Base-by-base conservation (phyloP, 768 basidiomycete species). In the Lactarius trivialis region DNA sequence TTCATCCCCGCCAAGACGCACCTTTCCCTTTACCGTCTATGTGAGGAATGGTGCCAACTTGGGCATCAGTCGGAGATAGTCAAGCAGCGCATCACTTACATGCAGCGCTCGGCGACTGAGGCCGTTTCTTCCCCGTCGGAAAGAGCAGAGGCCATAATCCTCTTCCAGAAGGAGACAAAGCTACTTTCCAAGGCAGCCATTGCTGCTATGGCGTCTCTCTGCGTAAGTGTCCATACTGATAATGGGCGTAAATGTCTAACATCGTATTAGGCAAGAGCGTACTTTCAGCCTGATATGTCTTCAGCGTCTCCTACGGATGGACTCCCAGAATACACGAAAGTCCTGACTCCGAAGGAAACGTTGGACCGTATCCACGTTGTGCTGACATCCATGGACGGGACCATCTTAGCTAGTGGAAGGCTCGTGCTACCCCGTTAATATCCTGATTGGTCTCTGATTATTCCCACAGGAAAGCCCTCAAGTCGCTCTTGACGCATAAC, bases 21-120 rank as follows among this genome's bases (percentile, higher is more conserved):
- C 69, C 79, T 94, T 7, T 81, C 86, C 3, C 74, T 96, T 34
- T 96, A 91, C 73, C 84, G 87, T 36, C 76, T 93, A 41, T 94
- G 92, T 67, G 92, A 95, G 73, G 92, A 94, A 68, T 97, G 94
- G 94, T 96, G 93, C 72, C 86, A 91, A 69, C 78, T 89, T 51
- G 93, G 91, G 6, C 81, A 84, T 33, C 85, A 90, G 68, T 79
- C 84, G 0, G 90, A 93, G 64, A 74, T 76, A n/a, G 81, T 83
- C 41, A 88, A 85, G 71, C 88, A 85, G 58, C 81, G 89, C 53
- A 75, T 87, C 48, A 79, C 82, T 28, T 69, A 81, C 59, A 93
- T 93, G 84, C 84, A 91, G 69, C 83, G 82, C 65, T 81, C 84
- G 17, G 83, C 81, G 4, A 77, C 78, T 2, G 78, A 81, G 11